Evolutionary conservation across 805 yeast genomes (phyloP).

Genomic region (Ogataea glucozyma): DNA sequence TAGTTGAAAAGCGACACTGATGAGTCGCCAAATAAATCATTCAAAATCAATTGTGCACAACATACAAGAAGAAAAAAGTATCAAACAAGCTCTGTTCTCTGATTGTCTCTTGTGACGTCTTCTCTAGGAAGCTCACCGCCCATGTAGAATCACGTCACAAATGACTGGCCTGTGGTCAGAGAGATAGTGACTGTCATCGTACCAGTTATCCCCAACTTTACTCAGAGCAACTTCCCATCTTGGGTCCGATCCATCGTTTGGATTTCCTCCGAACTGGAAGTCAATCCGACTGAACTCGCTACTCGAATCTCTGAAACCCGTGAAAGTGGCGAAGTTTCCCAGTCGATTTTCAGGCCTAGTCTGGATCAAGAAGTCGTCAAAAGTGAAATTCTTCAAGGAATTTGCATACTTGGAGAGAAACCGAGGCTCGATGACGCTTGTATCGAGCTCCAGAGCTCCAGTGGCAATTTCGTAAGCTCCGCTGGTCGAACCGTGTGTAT

Average conservation of each 20-base stretch:
- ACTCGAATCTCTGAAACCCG: constrained; percentile 38
- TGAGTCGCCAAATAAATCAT: too few relatives aligned
- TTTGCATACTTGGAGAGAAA: constrained; percentile 27
- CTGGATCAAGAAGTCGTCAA: constrained; percentile 30
- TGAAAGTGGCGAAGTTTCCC: constrained; percentile 40
- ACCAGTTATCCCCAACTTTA: constrained; percentile 40
- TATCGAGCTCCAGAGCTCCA: constrained; percentile 17
- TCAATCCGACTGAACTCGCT: constrained; percentile 38
- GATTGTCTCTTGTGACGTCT: too few relatives aligned
- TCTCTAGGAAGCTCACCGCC: too few relatives aligned
- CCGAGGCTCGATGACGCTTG: constrained; percentile 17
- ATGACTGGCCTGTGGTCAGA: constrained; percentile 52
- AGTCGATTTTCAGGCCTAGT: constrained; percentile 31
- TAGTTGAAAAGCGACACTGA: too few relatives aligned
- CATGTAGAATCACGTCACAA: constrained; percentile 28
- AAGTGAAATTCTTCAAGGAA: constrained; percentile 24
- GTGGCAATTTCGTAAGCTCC: constrained; percentile 36
- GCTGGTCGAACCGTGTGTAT: constrained; percentile 41
- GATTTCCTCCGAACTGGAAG: constrained; percentile 37
- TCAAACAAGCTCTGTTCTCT: constrained; percentile 11
- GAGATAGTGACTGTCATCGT: constrained; percentile 36
- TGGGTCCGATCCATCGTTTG: constrained; percentile 20
- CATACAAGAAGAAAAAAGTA: not conserved
- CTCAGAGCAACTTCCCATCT: constrained; percentile 28
- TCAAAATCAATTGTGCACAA: too few relatives aligned